phyloP scores from a whole-genome alignment of 2,329 filamentous ascomycete species.

The Ilyonectria sp. region DNA sequence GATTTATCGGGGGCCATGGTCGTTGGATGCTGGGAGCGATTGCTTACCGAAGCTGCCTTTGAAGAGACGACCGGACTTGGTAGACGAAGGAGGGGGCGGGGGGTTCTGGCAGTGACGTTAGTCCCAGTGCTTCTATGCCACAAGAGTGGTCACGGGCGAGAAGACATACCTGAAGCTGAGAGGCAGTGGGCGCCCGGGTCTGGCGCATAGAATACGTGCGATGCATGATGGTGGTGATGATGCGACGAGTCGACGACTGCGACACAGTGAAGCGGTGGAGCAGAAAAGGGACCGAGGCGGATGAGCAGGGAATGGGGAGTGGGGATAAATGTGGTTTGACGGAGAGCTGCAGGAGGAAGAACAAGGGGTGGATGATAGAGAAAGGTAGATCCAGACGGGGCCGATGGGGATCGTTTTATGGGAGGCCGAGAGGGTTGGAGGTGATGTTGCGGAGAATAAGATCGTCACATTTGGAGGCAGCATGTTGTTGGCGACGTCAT shows the following conservation, averaged over 20 bases:
- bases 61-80: conserved; percentile 92
- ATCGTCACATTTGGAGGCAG: conserved; percentile 46
- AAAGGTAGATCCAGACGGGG: conserved; percentile 40
- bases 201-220: conserved; percentile 99
- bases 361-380: conserved; percentile 43
- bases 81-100: conserved; percentile 90
- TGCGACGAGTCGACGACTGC: conserved; percentile 30
- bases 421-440: conserved; percentile 38
- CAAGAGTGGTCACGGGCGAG: background rate
- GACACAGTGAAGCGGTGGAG: conserved; percentile 35
- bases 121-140: background rate
- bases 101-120: conserved; percentile 78
- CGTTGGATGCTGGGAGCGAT: conserved; percentile 10
- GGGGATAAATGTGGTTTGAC: conserved; percentile 39
- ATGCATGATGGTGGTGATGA: conserved; percentile 78
- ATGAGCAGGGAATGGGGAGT: conserved; percentile 41
- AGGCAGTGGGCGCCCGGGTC: conserved; percentile 94
- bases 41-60: conserved; percentile 85
- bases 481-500: conserved; percentile 48
- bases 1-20: background rate
- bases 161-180: conserved; percentile 72
- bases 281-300: conserved; percentile 34
- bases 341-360: conserved; percentile 37
- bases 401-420: conserved; percentile 48
- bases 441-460: conserved; percentile 50